Conservation (phyloP, 768 basidiomycete genomes). For the Leccinellum luteum region DNA sequence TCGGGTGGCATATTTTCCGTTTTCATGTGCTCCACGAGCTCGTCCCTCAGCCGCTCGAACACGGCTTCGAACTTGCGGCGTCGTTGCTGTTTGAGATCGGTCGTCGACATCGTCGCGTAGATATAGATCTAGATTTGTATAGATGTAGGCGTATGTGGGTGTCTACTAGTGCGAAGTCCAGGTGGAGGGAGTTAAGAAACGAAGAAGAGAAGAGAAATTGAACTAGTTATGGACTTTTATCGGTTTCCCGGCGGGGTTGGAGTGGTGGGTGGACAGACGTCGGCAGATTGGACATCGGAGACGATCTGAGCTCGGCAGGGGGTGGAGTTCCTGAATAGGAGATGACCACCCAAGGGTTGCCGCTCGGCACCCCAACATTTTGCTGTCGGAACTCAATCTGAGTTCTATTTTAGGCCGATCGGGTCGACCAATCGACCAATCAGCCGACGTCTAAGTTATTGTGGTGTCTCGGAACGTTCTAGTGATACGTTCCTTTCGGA, state of each 20-base stretch:
- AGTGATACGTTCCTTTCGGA: not conserved
- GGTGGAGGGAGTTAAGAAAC: not conserved
- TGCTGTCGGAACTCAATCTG: not conserved
- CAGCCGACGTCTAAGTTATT: not conserved
- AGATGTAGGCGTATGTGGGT: too few species aligned
- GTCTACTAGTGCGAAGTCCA: not conserved
- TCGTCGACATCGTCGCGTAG: slow-evolving; percentile 19
- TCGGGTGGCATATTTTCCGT: slow-evolving; percentile 79
- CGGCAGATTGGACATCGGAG: too few species aligned
- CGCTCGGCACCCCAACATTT: too few species aligned
- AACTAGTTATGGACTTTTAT: not conserved
- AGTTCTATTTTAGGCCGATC: not conserved
- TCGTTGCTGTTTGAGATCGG: slow-evolving; percentile 39
- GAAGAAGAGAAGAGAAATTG: not conserved
- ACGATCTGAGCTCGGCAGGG: not conserved
- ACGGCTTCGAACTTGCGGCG: slow-evolving; percentile 69
- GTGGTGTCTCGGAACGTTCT: not conserved
- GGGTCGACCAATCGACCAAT: not conserved
- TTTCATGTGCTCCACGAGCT: slow-evolving; percentile 69
- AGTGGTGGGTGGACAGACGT: too few species aligned
- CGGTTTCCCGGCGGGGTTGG: not conserved
- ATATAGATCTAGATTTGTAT: not conserved
- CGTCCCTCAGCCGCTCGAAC: slow-evolving; percentile 69
- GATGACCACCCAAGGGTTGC: too few species aligned
- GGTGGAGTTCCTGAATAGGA: too few species aligned